Percentiles rank a stretch among this genome's conserved stretches.
These are phyloP conservation scores for Antrodiella citrinella DNA, from an alignment of 768 basidiomycete genomes.

Conservation along the genomic window DNA sequence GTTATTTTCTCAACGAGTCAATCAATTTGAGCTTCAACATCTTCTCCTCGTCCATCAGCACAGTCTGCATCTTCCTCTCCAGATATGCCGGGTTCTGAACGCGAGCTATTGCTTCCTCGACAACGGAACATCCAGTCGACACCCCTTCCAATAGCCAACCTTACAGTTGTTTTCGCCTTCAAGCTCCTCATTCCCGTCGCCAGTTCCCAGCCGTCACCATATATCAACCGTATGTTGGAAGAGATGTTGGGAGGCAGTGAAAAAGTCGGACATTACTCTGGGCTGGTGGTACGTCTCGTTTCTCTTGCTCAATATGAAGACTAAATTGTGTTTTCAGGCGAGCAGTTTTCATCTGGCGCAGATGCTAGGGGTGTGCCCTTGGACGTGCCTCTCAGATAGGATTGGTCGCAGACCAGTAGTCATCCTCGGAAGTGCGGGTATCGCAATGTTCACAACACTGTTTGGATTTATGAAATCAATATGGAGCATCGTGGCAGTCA, in stretches of 20 bases:
- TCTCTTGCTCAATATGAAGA: neutral
- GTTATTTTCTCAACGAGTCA: no score
- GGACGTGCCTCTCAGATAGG: constrained; percentile 29
- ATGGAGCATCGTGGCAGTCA: constrained; percentile 34
- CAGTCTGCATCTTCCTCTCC: no score
- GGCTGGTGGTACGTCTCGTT: constrained; percentile 37
- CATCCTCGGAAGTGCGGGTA: constrained; percentile 39
- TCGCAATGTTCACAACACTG: constrained; percentile 38
- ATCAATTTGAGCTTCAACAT: no score
- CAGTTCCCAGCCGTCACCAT: constrained; percentile 54
- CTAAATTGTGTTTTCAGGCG: neutral
- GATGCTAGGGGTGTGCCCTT: neutral
- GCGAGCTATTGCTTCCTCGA: neutral
- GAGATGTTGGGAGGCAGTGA: constrained; percentile 45
- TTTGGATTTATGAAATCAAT: constrained; percentile 54
- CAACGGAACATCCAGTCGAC: constrained; percentile 15
- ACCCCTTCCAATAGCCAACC: constrained; percentile 46
- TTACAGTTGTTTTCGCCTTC: constrained; percentile 44
- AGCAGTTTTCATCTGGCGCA: neutral
- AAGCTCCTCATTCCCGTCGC: constrained; percentile 53
- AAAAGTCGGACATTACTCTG: constrained; percentile 62
- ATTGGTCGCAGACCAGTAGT: constrained; percentile 60
- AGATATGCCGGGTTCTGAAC: neutral
- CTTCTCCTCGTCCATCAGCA: no score
- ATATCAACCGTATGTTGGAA: constrained; percentile 56